Percentiles rank a stretch among this genome's conserved stretches.
phyloP scores from a whole-genome alignment of 2,329 filamentous ascomycete species.

The Nannizziopsis arthrosporioides region DNA sequence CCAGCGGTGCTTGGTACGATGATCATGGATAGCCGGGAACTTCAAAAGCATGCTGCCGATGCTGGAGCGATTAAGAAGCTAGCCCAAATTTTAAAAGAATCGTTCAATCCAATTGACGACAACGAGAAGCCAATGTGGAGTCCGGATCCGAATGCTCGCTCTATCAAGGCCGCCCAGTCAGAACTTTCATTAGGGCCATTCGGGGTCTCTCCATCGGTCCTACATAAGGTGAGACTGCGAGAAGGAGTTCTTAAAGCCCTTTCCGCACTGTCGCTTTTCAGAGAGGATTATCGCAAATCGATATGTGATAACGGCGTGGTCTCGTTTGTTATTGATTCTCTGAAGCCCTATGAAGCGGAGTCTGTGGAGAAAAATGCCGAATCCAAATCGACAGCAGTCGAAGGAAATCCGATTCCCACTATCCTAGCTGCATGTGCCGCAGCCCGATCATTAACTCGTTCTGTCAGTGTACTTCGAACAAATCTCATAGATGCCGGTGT shows the following conservation, averaged over 20 bases:
- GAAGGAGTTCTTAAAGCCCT: constrained; percentile 67
- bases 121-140: constrained; percentile 46
- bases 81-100: constrained; percentile 52
- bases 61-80: constrained; percentile 51
- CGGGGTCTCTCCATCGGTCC: constrained; percentile 50
- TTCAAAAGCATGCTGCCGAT: constrained; percentile 75
- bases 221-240: constrained; percentile 63
- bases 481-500: constrained; percentile 77
- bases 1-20: constrained; percentile 67
- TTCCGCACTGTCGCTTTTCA: constrained; percentile 67
- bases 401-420: constrained; percentile 68
- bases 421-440: constrained; percentile 77
- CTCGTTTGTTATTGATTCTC: constrained; percentile 69
- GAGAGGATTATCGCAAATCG: constrained; percentile 71
- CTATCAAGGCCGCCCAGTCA: constrained; percentile 19
- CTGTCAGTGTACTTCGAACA: constrained; percentile 71
- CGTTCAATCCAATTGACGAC: constrained; percentile 49
- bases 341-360: constrained; percentile 44
- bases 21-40: constrained; percentile 61
- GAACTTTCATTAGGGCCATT: constrained; percentile 45
- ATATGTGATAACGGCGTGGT: constrained; percentile 74
- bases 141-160: constrained; percentile 22
- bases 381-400: constrained; percentile 34
- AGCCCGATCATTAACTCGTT: constrained; percentile 69
- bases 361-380: constrained; percentile 15